Conservation (phyloP, 2,329 filamentous ascomycete genomes). For the Aspergillus oerlinghausenensis region DNA sequence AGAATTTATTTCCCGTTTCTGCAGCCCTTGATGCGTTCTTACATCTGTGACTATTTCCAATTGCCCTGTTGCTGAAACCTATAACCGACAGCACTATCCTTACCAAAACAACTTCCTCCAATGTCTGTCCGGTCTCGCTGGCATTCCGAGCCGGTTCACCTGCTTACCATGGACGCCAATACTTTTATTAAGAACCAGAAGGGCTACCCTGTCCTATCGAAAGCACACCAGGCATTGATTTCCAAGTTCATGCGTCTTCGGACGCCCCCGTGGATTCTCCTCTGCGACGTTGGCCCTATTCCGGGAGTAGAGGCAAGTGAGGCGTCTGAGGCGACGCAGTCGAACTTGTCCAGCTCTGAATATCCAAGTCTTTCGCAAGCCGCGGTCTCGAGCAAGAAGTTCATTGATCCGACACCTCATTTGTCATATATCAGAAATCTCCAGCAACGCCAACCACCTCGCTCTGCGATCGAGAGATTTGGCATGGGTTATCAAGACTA, state of each 20-base stretch:
- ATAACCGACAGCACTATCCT: constrained; percentile 46
- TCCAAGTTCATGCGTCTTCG: constrained; percentile 54
- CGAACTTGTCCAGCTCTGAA: constrained; percentile 28
- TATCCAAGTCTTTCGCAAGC: constrained; percentile 71
- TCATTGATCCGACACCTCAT: constrained; percentile 58
- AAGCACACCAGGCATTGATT: constrained; percentile 54
- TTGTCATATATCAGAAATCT: constrained; percentile 79
- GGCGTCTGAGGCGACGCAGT: constrained; percentile 13
- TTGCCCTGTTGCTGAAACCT: constrained; percentile 12
- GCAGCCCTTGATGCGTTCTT: not conserved
- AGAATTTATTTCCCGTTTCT: constrained; percentile 34
- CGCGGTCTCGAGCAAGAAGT: constrained; percentile 45
- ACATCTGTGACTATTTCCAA: not conserved
- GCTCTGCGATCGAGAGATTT: constrained; percentile 60
- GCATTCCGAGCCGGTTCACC: constrained; percentile 59
- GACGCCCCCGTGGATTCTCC: constrained; percentile 56
- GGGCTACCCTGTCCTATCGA: constrained; percentile 56
- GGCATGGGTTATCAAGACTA: constrained; percentile 82
- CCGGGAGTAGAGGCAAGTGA: constrained; percentile 40
- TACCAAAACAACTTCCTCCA: constrained; percentile 57
- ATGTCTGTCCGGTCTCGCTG: constrained; percentile 55
- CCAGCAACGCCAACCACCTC: constrained; percentile 71
- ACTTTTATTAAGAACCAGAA: constrained; percentile 56
- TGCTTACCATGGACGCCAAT: constrained; percentile 50
- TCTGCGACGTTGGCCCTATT: constrained; percentile 55